These are phyloP conservation scores for Diplogelasinospora grovesii DNA, from an alignment of 495 filamentous ascomycete genomes.

Conservation along the genomic window DNA sequence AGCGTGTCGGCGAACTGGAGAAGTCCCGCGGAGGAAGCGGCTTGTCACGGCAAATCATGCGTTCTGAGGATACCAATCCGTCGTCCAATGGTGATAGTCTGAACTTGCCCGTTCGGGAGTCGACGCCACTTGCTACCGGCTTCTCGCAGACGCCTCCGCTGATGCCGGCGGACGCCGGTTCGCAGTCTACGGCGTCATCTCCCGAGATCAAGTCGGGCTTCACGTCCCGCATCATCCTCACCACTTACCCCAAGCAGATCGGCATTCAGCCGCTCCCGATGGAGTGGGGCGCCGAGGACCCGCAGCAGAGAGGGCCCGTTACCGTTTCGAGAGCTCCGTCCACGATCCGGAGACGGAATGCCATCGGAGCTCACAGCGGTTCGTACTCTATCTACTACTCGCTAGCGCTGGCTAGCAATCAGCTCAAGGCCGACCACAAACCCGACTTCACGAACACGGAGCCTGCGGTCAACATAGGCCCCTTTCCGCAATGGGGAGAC, in stretches of 20 bases:
- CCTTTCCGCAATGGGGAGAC: slow-evolving; percentile 84
- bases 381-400: slow-evolving; percentile 98
- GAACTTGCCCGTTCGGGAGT: slow-evolving; percentile 2
- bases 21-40: slow-evolving; percentile 4
- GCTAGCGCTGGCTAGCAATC: slow-evolving; percentile 83
- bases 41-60: no score
- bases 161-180: slow-evolving; percentile 27
- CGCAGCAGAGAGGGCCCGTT: slow-evolving; percentile 74
- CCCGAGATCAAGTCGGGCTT: slow-evolving; percentile 20
- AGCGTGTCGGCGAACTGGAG: slow-evolving; percentile 35
- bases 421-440: slow-evolving; percentile 72
- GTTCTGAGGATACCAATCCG: no score
- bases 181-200: slow-evolving; percentile 15
- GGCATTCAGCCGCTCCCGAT: slow-evolving; percentile 86
- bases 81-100: background rate
- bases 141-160: slow-evolving; percentile 18
- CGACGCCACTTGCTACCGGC: slow-evolving; percentile 19
- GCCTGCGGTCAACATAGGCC: slow-evolving; percentile 79
- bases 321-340: slow-evolving; percentile 71
- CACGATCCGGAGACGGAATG: slow-evolving; percentile 82
- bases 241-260: slow-evolving; percentile 89
- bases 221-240: slow-evolving; percentile 44
- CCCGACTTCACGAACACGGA: slow-evolving; percentile 94
- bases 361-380: slow-evolving; percentile 77
- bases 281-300: slow-evolving; percentile 79